Evolutionary conservation across 192 early-diverging fungal species (phyloP).

Genomic region (Coemansia sp.): DNA sequence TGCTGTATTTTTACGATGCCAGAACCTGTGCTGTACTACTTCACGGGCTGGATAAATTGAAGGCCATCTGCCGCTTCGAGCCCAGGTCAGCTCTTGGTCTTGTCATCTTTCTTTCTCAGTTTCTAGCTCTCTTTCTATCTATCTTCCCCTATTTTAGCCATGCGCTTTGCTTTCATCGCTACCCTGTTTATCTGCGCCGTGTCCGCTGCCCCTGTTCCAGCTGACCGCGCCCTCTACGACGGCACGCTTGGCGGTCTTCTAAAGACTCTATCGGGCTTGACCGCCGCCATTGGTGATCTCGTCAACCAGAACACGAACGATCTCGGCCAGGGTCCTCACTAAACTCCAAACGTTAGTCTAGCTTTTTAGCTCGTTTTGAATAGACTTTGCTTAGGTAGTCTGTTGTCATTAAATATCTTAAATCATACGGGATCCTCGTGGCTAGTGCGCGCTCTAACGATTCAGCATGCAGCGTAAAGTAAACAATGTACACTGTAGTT

Average conservation of each 20-base stretch:
- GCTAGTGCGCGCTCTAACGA: neutral
- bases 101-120: neutral
- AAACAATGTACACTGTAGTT: neutral
- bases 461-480: neutral
- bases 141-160: conserved; percentile 6
- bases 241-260: conserved; percentile 42
- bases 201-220: conserved; percentile 38
- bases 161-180: conserved; percentile 38
- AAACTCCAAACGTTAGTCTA: conserved; percentile 2
- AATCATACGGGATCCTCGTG: neutral
- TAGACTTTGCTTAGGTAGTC: neutral
- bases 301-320: conserved; percentile 49
- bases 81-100: neutral
- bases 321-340: conserved; percentile 49
- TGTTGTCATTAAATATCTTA: conserved; percentile 13
- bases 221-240: conserved; percentile 29
- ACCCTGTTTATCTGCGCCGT: conserved; percentile 22
- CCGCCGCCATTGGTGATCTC: conserved; percentile 33
- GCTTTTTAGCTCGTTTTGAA: neutral
- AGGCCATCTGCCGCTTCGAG: neutral
- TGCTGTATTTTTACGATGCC: neutral
- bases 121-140: neutral
- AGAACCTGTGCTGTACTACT: neutral
- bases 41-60: neutral
- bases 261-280: conserved; percentile 40